Evolutionary conservation across 1,284 basidiomycete species (phyloP).

Genomic region (Marasmius oreades): DNA sequence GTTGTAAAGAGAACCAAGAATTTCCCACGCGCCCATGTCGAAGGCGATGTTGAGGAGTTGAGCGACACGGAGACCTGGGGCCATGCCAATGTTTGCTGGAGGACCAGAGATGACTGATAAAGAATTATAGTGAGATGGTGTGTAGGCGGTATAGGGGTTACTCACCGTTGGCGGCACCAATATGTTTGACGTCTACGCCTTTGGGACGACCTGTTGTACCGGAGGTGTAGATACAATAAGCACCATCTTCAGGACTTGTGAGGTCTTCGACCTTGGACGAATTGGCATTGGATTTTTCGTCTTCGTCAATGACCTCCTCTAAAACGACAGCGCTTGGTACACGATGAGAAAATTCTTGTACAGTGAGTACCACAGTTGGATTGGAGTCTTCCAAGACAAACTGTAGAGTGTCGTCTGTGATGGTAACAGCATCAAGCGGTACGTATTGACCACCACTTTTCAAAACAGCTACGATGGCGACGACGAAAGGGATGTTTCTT

Average conservation of each 20-base stretch:
- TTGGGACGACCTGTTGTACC: conserved; percentile 37
- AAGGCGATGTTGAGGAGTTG: conserved; percentile 50
- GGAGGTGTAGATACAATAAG: conserved; percentile 53
- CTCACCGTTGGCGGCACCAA: conserved; percentile 45
- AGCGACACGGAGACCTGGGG: conserved; percentile 43
- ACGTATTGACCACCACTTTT: conserved; percentile 48
- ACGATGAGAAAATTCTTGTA: conserved; percentile 37
- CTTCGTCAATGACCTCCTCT: conserved; percentile 30
- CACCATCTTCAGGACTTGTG: conserved; percentile 33
- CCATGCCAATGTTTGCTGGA: conserved; percentile 46
- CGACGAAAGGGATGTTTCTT: conserved; percentile 40
- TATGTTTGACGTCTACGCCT: conserved; percentile 45
- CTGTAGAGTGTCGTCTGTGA: conserved; percentile 44
- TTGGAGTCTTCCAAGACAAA: conserved; percentile 40
- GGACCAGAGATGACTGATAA: conserved; percentile 37
- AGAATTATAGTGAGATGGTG: conserved; percentile 1
- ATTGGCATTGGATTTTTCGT: conserved; percentile 21
- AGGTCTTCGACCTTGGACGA: conserved; percentile 30
- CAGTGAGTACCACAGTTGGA: conserved; percentile 35
- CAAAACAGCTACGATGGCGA: conserved; percentile 42
- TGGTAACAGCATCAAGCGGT: conserved; percentile 47
- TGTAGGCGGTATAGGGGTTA: conserved; percentile 11
- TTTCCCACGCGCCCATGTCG: conserved; percentile 54
- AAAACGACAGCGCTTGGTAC: conserved; percentile 22
- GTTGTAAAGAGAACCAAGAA: conserved; percentile 44